A percentile compares a stretch with the other conserved stretches of the same genome.
Evolutionary conservation across 805 yeast species (phyloP).

Genomic region (Hanseniaspora taiwanica): DNA sequence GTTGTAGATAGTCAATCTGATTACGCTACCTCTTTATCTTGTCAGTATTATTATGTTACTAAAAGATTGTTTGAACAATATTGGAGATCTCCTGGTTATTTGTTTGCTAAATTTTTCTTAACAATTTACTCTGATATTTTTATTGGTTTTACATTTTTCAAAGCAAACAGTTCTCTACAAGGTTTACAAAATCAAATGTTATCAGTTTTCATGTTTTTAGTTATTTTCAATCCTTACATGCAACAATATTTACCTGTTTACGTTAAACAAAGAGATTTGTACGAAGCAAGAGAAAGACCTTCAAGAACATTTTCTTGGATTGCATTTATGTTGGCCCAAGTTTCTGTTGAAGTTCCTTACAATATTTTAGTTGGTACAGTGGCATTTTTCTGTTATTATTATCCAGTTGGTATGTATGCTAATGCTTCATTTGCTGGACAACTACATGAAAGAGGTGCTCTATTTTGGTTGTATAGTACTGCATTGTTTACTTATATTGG

Average conservation of each 20-base stretch:
- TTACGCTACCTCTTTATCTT: slow-evolving; percentile 30
- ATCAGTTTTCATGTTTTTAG: slow-evolving; percentile 26
- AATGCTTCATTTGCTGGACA: slow-evolving; percentile 44
- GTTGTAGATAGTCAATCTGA: slow-evolving; percentile 23
- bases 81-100: slow-evolving; percentile 53
- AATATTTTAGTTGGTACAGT: slow-evolving; percentile 49
- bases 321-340: slow-evolving; percentile 47
- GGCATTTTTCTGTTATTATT: slow-evolving; percentile 50
- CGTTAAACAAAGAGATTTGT: slow-evolving; percentile 26
- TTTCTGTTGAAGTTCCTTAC: slow-evolving; percentile 57
- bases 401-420: slow-evolving; percentile 52
- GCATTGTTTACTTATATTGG: slow-evolving; percentile 42
- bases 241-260: slow-evolving; percentile 28
- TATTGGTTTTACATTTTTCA: slow-evolving; percentile 55
- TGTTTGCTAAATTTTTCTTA: slow-evolving; percentile 46
- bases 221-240: slow-evolving; percentile 28
- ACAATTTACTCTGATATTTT: slow-evolving; percentile 44
- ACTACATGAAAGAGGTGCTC: slow-evolving; percentile 42
- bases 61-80: slow-evolving; percentile 48
- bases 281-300: slow-evolving; percentile 29
- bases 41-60: slow-evolving; percentile 35
- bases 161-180: slow-evolving; percentile 34
- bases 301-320: slow-evolving; percentile 41
- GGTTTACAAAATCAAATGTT: slow-evolving; percentile 27
- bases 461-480: slow-evolving; percentile 32